Evolutionary conservation across 176 grass and related monocot species (phyloP).

Genomic region (Aegilops umbellulata): DNA sequence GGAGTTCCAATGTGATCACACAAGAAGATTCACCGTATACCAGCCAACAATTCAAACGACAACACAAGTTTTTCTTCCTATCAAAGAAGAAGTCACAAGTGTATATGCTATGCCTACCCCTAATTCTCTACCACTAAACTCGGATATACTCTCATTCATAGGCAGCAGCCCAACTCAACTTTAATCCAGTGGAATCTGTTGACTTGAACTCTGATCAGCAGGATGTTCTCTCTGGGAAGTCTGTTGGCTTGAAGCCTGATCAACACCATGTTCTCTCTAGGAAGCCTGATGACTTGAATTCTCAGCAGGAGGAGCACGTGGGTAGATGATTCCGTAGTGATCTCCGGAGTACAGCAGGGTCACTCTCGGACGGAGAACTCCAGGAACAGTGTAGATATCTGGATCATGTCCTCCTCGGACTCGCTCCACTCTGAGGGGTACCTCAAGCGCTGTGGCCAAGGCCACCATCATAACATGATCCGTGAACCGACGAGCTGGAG

Average conservation of each 20-base stretch:
- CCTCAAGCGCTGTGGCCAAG: conserved; percentile 1
- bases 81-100: neutral
- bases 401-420: neutral
- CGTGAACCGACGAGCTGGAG: neutral
- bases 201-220: neutral
- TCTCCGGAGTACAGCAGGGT: neutral
- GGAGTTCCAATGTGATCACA: neutral
- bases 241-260: neutral
- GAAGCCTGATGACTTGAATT: neutral
- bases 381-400: conserved; percentile 5
- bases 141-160: neutral
- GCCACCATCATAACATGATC: conserved; percentile 24
- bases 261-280: neutral
- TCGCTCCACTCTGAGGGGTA: conserved; percentile 21
- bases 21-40: neutral
- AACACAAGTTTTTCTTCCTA: neutral
- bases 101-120: neutral
- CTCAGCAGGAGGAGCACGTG: neutral
- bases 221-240: neutral
- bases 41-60: neutral
- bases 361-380: conserved; percentile 18
- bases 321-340: conserved; percentile 42
- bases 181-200: neutral
- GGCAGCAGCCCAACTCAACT: neutral
- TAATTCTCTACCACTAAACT: neutral